These are phyloP conservation scores for Quercus agrifolia DNA, from an alignment of 306 rosid species.

Conservation along the genomic window DNA sequence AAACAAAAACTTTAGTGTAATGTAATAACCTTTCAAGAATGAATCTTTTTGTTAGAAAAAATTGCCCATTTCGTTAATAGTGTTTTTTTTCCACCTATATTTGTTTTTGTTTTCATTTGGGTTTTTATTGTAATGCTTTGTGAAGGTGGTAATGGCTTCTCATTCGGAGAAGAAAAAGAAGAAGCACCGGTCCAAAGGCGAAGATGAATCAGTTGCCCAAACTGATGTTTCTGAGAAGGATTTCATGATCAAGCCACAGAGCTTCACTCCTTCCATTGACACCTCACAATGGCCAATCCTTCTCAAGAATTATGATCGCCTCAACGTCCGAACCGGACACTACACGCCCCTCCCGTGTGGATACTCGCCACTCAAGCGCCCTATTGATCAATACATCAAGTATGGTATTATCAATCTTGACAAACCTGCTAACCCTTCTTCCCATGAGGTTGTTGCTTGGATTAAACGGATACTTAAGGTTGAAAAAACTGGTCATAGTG, in stretches of 20 bases:
- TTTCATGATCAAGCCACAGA: slow-evolving; percentile 71
- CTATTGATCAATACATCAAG: slow-evolving; percentile 59
- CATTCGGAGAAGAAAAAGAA: slow-evolving; percentile 52
- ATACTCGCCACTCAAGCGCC: slow-evolving; percentile 70
- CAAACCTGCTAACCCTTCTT: slow-evolving; percentile 82
- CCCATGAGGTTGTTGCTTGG: slow-evolving; percentile 90
- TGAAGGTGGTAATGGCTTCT: too few relatives aligned
- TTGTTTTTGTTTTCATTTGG: too few relatives aligned
- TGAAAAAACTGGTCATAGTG: slow-evolving; percentile 79
- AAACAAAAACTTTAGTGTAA: too few relatives aligned
- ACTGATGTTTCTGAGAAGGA: slow-evolving; percentile 20
- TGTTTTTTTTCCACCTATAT: too few relatives aligned
- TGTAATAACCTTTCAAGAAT: too few relatives aligned
- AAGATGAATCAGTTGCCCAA: neutral
- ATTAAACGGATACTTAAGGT: slow-evolving; percentile 73
- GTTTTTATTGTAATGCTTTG: too few relatives aligned
- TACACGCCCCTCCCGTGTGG: slow-evolving; percentile 82
- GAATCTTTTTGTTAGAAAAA: neutral
- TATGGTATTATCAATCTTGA: slow-evolving; percentile 79
- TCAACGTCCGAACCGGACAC: slow-evolving; percentile 80
- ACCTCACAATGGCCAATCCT: slow-evolving; percentile 85
- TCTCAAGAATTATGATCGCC: slow-evolving; percentile 82
- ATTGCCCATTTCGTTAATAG: neutral
- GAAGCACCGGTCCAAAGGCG: slow-evolving; percentile 26
- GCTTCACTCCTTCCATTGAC: slow-evolving; percentile 59